Evolutionary conservation across 345 rosid genomes (phyloP), one percentile per base, ranked within the genome.

Genomic region (Rubroshorea leprosula): DNA sequence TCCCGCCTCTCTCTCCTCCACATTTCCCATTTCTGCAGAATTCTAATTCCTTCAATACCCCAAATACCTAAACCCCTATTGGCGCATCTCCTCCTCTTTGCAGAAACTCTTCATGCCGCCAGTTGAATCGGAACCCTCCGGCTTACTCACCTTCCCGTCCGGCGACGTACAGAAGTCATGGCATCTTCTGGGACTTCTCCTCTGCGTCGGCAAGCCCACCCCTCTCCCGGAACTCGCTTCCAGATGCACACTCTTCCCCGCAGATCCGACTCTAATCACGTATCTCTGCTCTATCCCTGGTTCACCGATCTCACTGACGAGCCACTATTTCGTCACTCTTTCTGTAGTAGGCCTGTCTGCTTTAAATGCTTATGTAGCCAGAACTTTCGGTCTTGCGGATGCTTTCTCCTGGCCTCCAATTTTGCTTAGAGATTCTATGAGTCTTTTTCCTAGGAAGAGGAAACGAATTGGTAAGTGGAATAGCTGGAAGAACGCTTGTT

Each of bases 201-300:
- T 83, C 54, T 74, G 76, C 41, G 41, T 75, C 48, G 83, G 86
- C 72, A 72, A 70, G 39, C 78, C 89, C 2, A 51, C 72, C n/a
- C 54, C 66, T 16, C 78, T 71, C 11, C 51, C 49, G 1, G 73
- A 71, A 9, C 74, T 85, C 64, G 75, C 78, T 5, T 60, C 75
- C 12, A 65, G 49, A 13, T 78, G 83, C 73, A 47, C 56, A 18
- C 68, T 71, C 46, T 77, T 83, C 67, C 67, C 45, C 10, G 71
- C 78, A 4, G 59, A 76, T 16, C 73, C 84, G 1, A 64, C 68
- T 22, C 61, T 69, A 41, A 46, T 85, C 69, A 55, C 31, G 16
- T 68, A 23, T 45, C 81, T 83, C 58, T 77, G 84, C 72, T 58
- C 45, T 15, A 27, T 75, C 58, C 82, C 81, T 41, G 24, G 66